Conservation (phyloP, 2,329 filamentous ascomycete genomes). For the Penicillium brevicompactum region DNA sequence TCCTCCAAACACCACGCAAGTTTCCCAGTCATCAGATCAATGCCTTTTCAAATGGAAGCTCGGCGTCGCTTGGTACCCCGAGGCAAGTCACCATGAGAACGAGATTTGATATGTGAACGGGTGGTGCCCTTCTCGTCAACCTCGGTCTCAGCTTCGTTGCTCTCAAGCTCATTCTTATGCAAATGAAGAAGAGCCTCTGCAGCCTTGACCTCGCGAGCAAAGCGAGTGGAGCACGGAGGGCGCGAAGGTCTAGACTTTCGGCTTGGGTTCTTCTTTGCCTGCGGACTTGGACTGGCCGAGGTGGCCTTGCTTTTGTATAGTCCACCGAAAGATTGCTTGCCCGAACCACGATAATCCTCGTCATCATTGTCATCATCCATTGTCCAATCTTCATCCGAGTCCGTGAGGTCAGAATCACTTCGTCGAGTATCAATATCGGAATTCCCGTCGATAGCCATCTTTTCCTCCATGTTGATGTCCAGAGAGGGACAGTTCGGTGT, state of each 20-base stretch:
- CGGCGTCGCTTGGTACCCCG: constrained; percentile 15
- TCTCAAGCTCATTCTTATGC: constrained; percentile 33
- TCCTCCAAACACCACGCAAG: constrained; percentile 1
- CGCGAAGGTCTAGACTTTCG: constrained; percentile 6
- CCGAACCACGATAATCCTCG: constrained; percentile 19
- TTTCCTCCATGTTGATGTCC: constrained; percentile 8
- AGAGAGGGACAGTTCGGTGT: constrained; percentile 16
- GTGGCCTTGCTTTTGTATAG: neutral
- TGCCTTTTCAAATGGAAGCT: constrained; percentile 15
- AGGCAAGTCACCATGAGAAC: neutral
- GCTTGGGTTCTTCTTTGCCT: constrained; percentile 10
- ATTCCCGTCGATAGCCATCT: neutral
- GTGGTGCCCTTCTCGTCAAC: neutral
- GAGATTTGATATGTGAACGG: neutral
- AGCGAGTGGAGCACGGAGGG: constrained; percentile 8
- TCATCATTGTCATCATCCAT: constrained; percentile 23
- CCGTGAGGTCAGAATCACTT: constrained; percentile 5
- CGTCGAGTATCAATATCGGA: neutral
- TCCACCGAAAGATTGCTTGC: neutral
- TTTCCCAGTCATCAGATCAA: neutral
- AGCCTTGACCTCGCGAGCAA: constrained; percentile 38
- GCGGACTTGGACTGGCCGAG: neutral
- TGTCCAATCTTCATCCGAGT: constrained; percentile 16
- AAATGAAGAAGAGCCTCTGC: constrained; percentile 41
- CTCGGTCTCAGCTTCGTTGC: constrained; percentile 15